Evolutionary conservation across 192 early-diverging fungal genomes (phyloP), one percentile per base, ranked within the genome.

Genomic region (Mortierella claussenii): DNA sequence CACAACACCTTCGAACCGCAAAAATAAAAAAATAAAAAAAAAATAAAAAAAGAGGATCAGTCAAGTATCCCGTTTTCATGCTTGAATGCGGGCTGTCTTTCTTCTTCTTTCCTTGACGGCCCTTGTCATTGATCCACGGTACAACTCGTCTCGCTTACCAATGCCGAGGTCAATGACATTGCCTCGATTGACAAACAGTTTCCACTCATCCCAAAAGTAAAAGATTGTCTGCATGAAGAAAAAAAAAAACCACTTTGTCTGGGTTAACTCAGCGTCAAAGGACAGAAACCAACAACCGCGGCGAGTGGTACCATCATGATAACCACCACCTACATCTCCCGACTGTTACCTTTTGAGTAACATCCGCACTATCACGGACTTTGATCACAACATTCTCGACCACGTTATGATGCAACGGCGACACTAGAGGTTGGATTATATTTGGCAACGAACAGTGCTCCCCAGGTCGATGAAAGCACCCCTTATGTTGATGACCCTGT

Each of bases 171-270:
- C n/a, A n/a, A n/a, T n/a, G n/a, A n/a, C n/a, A n/a, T n/a, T n/a
- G n/a, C n/a, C n/a, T n/a, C n/a, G n/a, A n/a, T n/a, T n/a, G n/a
- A n/a, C n/a, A n/a, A n/a, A n/a, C n/a, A n/a, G n/a, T n/a, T n/a
- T n/a, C n/a, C n/a, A n/a, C 33, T 74, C 70, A 17, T 74, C 70
- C 70, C 70, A 74, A 32, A 74, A 64, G 23, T 74, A 64, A 47
- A 65, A 74, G 1, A 74, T 23, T 2, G 62, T 52, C 70, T 74
- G 55, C 4, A 46, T 20, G 17, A 52, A 17, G 15, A 37, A n/a
- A n/a, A n/a, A n/a, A n/a, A n/a, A n/a, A n/a, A n/a, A n/a, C n/a
- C n/a, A n/a, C n/a, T n/a, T n/a, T n/a, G n/a, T n/a, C 12, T 24
- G 2, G 0, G 50, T 30, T 30, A 52, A 24, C 23, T 30, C 23